Evolutionary conservation across 495 filamentous ascomycete genomes (phyloP).

Genomic region (Xylaria grammica): DNA sequence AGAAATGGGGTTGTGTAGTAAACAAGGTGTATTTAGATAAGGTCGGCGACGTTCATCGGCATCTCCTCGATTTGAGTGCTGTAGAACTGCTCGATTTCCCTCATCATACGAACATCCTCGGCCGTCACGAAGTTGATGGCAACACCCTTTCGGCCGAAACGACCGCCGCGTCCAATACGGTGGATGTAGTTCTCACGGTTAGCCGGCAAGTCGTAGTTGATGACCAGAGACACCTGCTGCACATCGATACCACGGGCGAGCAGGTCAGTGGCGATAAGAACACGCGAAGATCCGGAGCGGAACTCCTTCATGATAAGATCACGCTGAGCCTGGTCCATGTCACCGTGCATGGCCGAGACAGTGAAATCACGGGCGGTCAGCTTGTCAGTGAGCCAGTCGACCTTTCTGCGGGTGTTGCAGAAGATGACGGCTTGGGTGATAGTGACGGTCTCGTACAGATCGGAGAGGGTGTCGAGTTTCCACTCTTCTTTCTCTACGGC

Average conservation of each 20-base stretch:
- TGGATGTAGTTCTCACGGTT: slow-evolving; percentile 99
- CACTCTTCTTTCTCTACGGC: slow-evolving; percentile 99
- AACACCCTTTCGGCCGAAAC: slow-evolving; percentile 99
- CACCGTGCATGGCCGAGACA: slow-evolving; percentile 98
- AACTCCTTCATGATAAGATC: slow-evolving; percentile 99
- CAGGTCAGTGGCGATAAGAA: slow-evolving; percentile 96
- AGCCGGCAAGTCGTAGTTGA: slow-evolving; percentile 98
- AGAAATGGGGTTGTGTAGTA: slow-evolving; percentile 11
- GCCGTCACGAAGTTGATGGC: slow-evolving; percentile 99
- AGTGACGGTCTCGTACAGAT: slow-evolving; percentile 98
- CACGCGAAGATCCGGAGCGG: slow-evolving; percentile 94
- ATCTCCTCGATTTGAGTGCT: slow-evolving; percentile 85
- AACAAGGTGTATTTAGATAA: slow-evolving; percentile 49
- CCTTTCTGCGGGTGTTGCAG: slow-evolving; percentile 99
- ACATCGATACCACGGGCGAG: slow-evolving; percentile 99
- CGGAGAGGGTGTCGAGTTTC: slow-evolving; percentile 99
- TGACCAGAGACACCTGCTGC: slow-evolving; percentile 98
- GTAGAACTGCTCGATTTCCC: slow-evolving; percentile 90
- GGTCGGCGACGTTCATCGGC: slow-evolving; percentile 83
- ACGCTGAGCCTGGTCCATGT: slow-evolving; percentile 97
- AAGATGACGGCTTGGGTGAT: slow-evolving; percentile 99
- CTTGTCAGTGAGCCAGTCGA: slow-evolving; percentile 99
- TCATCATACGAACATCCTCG: slow-evolving; percentile 98
- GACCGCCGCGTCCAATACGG: slow-evolving; percentile 96
- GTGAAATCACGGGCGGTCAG: slow-evolving; percentile 98